Evolutionary conservation across 371 early-diverging fungal genomes (phyloP), one percentile per base, ranked within the genome.

Genomic region (Caulochytrium protostelioides): DNA sequence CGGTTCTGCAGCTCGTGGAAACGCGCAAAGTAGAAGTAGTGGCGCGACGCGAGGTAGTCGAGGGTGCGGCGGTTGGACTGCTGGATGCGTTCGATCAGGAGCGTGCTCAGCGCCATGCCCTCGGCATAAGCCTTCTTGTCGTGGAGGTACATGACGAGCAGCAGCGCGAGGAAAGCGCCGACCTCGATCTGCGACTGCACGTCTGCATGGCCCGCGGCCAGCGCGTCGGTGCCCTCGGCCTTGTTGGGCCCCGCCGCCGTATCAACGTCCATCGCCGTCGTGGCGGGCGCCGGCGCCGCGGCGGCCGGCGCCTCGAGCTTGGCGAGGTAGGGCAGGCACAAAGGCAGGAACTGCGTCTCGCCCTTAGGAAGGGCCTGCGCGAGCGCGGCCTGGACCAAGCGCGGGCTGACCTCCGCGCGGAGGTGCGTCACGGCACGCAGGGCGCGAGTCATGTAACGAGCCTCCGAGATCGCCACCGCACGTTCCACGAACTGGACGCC

Each of bases 21-120:
- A 12, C 85, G 74, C 17, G 82, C 74, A 50, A 74, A 79, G 57
- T 86, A 94, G 51, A 87, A 94, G 64, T 77, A 85, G 21, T 87
- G 57, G 34, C 79, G 76, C 29, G 86, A 85, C 5, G 81, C 71
- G 20, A 94, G 47, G 39, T 75, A 78, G 54, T 94, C 95, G 47
- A 87, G 39, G 0, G 85, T 82, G 48, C 90, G 71, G 40, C 89
- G 72, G 59, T 90, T 89, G 32, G 72, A 47, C 3, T 51, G 46
- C 37, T 64, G 57, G 22, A 81, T 58, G 25, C 48, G 52, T 13
- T 62, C 54, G 22, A 83, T 69, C 0, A 78, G 57, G 12, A 54
- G 58, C 15, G 64, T 62, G 1, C 82, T 63, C 26, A 85, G 49
- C 32, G 58, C 52, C 18, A 68, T 55, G 25, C 83, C 79, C 81